Base-by-base conservation (phyloP, 139 green algal species). In the Picochlorum sp. region DNA sequence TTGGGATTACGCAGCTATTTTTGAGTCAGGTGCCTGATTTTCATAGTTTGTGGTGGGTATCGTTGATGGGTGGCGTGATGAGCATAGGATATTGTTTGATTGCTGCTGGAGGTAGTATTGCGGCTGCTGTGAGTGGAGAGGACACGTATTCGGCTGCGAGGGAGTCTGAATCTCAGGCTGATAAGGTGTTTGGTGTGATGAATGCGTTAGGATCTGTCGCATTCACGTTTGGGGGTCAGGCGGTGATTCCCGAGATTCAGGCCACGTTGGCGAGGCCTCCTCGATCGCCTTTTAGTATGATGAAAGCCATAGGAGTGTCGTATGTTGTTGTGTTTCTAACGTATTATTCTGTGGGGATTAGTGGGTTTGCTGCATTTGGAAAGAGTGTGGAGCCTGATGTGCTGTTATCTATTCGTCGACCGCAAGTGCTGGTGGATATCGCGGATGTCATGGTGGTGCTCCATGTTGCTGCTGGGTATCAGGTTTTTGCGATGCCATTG, bases 391-490 rank as follows among this genome's bases (percentile, higher is more conserved):
- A 60, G 21, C 51, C 75, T n/a, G 77, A 88, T 49, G 82, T 88
- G 44, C 72, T 88, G 30, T 71, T 86, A 20, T 79, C 71, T 30
- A 69, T 88, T 14, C 56, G 20, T 3, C 28, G 52, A 14, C 73
- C 82, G 1, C 4, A 41, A 0, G 49, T 24, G n/a, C 18, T 88
- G 44, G 71, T 83, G 45, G 54, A 60, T 3, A 51, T 70, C 11
- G 82, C 82, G 3, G 85, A 88, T 47, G 38, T 83, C 13, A 79
- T 83, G 70, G 82, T 88, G 20, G 67, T 88, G 9, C 21, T 85
- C 3, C 82, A 88, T 70, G 75, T 88, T 60, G 65, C 77, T 31
- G 74, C 80, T 5, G 77, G 66, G 5, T 84, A 73, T 51, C 77
- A 86, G 74, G 65, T 87, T 26, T 85, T 85, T 67, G 69, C 66